A percentile compares a stretch with the other conserved stretches of the same genome.
Evolutionary conservation across 2,329 filamentous ascomycete species (phyloP).

Genomic region (Phialocephala subalpina): DNA sequence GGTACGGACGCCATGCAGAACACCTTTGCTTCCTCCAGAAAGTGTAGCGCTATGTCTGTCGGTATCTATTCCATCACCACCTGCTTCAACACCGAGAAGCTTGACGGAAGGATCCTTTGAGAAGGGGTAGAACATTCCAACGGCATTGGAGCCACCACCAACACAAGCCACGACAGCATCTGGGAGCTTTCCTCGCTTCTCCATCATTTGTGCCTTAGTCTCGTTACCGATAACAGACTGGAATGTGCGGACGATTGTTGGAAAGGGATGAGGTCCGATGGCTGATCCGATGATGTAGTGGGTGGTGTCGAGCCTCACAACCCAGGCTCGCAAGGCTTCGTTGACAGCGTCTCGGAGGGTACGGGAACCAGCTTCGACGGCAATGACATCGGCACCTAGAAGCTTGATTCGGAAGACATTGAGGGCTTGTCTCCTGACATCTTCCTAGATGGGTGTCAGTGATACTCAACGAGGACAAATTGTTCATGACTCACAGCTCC

Average conservation of each 20-base stretch:
- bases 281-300: conserved; percentile 99
- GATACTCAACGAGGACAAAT: not conserved
- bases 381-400: conserved; percentile 89
- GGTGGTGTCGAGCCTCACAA: conserved; percentile 89
- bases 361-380: conserved; percentile 88
- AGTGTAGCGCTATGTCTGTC: conserved; percentile 87
- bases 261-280: conserved; percentile 97
- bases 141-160: conserved; percentile 92
- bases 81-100: conserved; percentile 92
- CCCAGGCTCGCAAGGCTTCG: conserved; percentile 94
- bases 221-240: conserved; percentile 96
- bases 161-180: conserved; percentile 98
- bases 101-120: conserved; percentile 84
- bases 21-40: conserved; percentile 85
- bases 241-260: conserved; percentile 96
- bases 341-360: conserved; percentile 91
- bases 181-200: conserved; percentile 85
- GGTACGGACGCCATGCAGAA: conserved; percentile 93
- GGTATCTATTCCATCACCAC: conserved; percentile 91
- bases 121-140: conserved; percentile 99
- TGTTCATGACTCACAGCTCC: conserved; percentile 64
- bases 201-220: conserved; percentile 90
- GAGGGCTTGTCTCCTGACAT: conserved; percentile 92
- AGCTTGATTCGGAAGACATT: conserved; percentile 99
- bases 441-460: conserved; percentile 61